These are phyloP conservation scores for Sclerotinia sclerotiorum DNA, from an alignment of 2,329 filamentous ascomycete species.

Conservation along the genomic window DNA sequence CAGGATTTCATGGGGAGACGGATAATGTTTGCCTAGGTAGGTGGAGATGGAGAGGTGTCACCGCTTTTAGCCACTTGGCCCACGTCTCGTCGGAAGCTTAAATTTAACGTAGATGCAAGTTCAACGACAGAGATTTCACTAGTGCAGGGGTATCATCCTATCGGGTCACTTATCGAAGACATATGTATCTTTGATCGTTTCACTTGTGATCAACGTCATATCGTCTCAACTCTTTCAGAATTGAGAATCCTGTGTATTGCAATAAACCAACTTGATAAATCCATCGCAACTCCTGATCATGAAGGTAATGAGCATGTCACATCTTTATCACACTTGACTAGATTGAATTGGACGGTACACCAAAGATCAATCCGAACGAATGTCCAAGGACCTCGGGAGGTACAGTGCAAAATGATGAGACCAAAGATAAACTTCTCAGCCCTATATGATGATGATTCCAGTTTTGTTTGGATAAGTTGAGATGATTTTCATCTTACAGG, in stretches of 20 bases:
- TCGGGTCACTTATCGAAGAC: constrained; percentile 17
- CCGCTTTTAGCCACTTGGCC: constrained; percentile 19
- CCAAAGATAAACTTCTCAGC: constrained; percentile 20
- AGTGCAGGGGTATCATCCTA: constrained; percentile 16
- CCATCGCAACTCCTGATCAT: neutral
- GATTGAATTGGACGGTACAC: constrained; percentile 6
- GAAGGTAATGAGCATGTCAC: neutral
- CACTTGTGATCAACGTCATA: constrained; percentile 7
- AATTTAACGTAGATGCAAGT: constrained; percentile 18
- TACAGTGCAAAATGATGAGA: neutral
- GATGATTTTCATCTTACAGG: constrained; percentile 14
- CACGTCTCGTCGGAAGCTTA: constrained; percentile 18
- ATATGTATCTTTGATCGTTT: neutral
- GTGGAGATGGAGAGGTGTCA: constrained; percentile 13
- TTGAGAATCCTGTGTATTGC: neutral
- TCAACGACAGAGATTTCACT: constrained; percentile 16
- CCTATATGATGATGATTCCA: constrained; percentile 10
- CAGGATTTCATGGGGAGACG: constrained; percentile 8
- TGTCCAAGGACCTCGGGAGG: no score
- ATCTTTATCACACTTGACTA: constrained; percentile 7
- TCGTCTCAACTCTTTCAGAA: neutral
- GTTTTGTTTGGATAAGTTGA: constrained; percentile 6
- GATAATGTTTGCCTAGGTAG: constrained; percentile 4
- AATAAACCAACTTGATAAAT: neutral
- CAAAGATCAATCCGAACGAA: neutral